These are phyloP conservation scores for Ogataea salicorniae DNA, from an alignment of 805 yeast species.

Conservation along the genomic window DNA sequence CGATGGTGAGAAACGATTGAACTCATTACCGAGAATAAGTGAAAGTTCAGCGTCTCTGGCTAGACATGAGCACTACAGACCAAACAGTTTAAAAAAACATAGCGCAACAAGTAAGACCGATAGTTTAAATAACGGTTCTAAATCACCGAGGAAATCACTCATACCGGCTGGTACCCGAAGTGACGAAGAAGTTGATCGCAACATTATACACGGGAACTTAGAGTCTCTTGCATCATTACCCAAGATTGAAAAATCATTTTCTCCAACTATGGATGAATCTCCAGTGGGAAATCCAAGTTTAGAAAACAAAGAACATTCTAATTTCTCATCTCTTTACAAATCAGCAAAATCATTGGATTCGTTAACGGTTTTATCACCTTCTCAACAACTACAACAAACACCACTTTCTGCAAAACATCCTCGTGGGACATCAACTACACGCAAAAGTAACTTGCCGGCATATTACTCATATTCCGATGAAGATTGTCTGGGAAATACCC, in stretches of 20 bases:
- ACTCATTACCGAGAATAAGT: slow-evolving; percentile 18
- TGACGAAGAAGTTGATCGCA: not conserved
- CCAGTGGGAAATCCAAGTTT: not conserved
- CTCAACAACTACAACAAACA: not conserved
- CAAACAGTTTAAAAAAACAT: slow-evolving; percentile 14
- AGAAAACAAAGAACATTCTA: not conserved
- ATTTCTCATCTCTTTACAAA: not conserved
- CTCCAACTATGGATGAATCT: not conserved
- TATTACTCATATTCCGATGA: not conserved
- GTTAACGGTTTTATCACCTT: slow-evolving; percentile 1
- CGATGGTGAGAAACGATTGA: slow-evolving; percentile 11
- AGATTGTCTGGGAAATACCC: not conserved
- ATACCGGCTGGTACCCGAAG: not conserved
- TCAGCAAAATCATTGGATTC: slow-evolving; percentile 10
- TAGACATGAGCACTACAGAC: slow-evolving; percentile 22
- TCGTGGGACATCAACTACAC: not conserved
- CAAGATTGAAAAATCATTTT: not conserved
- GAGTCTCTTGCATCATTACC: not conserved
- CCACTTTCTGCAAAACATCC: not conserved
- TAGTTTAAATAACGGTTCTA: slow-evolving; percentile 1
- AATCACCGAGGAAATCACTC: slow-evolving; percentile 4
- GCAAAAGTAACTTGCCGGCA: not conserved
- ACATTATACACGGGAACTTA: not conserved
- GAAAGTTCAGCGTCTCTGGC: slow-evolving; percentile 26
- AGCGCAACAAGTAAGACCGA: not conserved